Conservation (phyloP, 495 filamentous ascomycete species). For the Talaromyces proteolyticus region DNA sequence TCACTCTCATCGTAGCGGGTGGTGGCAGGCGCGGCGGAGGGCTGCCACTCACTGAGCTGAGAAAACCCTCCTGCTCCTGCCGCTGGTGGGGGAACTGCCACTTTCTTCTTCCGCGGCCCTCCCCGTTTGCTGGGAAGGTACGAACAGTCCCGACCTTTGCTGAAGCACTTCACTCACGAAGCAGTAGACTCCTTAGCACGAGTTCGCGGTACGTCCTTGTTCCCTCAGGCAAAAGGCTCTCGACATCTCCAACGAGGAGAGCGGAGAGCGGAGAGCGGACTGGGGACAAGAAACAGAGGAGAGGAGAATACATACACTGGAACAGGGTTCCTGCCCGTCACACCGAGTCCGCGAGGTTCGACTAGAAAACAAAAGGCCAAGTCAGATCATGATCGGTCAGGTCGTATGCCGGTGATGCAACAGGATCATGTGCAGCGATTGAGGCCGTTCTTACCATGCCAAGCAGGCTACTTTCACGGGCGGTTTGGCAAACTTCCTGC, state of each 20-base stretch:
- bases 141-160: conserved; percentile 45
- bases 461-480: conserved; percentile 61
- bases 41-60: neutral
- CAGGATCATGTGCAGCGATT: too few species aligned
- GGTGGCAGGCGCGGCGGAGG: neutral
- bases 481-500: conserved; percentile 48
- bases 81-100: neutral
- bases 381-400: conserved; percentile 5
- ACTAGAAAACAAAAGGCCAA: conserved; percentile 20
- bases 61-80: neutral
- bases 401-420: conserved; percentile 8
- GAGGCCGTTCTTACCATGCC: conserved; percentile 42
- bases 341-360: conserved; percentile 54
- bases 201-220: too few species aligned
- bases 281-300: conserved; percentile 7
- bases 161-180: conserved; percentile 37
- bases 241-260: too few species aligned
- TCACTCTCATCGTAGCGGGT: conserved; percentile 5
- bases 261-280: too few species aligned
- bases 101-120: conserved; percentile 36
- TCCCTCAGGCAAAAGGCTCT: too few species aligned
- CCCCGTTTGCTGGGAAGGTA: conserved; percentile 54
- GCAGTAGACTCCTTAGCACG: neutral
- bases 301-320: conserved; percentile 40
- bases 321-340: conserved; percentile 50